These are phyloP conservation scores for Psilocybe mexicana DNA, from an alignment of 1,284 basidiomycete species.

Conservation along the genomic window DNA sequence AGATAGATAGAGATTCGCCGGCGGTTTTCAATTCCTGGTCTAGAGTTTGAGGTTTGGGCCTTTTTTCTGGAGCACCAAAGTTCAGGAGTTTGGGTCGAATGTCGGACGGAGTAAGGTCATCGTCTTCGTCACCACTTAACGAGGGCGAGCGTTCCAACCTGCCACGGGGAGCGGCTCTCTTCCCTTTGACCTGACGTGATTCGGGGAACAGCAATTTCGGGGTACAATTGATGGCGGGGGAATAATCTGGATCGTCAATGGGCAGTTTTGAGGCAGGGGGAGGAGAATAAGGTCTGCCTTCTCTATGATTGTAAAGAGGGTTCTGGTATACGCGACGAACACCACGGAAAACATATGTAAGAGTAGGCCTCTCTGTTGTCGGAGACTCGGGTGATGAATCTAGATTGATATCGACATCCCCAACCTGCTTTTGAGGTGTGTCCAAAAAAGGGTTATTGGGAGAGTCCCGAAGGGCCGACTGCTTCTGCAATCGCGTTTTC, in stretches of 20 bases:
- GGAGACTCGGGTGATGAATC: constrained; percentile 24
- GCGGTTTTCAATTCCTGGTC: constrained; percentile 10
- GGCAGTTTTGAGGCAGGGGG: constrained; percentile 47
- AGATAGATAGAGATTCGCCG: constrained; percentile 2
- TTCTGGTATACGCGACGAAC: constrained; percentile 50
- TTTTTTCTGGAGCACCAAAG: constrained; percentile 10
- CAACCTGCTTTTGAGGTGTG: constrained; percentile 27
- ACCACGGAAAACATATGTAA: constrained; percentile 62
- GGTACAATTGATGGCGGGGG: constrained; percentile 44
- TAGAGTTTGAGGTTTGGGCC: background rate
- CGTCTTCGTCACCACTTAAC: constrained; percentile 12
- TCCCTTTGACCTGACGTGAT: constrained; percentile 5
- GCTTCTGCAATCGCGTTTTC: constrained; percentile 23
- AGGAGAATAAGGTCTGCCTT: constrained; percentile 38
- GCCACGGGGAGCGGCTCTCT: background rate
- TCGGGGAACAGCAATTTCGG: constrained; percentile 48
- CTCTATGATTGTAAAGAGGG: constrained; percentile 46
- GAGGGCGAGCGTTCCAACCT: constrained; percentile 10
- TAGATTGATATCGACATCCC: constrained; percentile 21
- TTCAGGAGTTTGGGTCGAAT: constrained; percentile 15
- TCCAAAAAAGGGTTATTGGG: constrained; percentile 46
- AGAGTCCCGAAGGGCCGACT: constrained; percentile 33
- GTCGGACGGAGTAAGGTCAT: background rate
- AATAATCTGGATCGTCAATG: constrained; percentile 51
- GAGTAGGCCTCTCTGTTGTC: constrained; percentile 41